Evolutionary conservation across 1,284 basidiomycete genomes (phyloP).

Genomic region (Sporisorium exsertum): DNA sequence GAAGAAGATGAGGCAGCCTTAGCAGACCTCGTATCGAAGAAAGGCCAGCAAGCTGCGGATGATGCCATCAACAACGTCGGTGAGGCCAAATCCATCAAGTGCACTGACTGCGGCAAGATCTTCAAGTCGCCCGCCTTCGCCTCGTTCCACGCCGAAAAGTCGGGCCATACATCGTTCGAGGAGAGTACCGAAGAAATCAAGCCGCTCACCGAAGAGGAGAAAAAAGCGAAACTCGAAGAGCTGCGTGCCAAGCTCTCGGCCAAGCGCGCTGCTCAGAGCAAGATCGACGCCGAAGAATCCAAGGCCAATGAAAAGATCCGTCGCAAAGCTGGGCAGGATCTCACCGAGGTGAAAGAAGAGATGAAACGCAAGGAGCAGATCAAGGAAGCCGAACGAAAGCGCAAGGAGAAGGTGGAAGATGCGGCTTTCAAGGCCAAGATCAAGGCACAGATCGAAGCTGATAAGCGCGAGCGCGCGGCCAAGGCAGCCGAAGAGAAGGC

Average conservation of each 20-base stretch:
- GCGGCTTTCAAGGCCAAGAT: slow-evolving; percentile 62
- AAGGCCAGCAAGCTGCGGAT: slow-evolving; percentile 56
- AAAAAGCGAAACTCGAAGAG: slow-evolving; percentile 82
- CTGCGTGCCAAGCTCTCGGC: slow-evolving; percentile 62
- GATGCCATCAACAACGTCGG: slow-evolving; percentile 46
- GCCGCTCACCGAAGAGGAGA: slow-evolving; percentile 95
- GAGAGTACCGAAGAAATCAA: slow-evolving; percentile 95
- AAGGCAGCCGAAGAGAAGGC: slow-evolving; percentile 66
- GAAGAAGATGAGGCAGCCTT: slow-evolving; percentile 61
- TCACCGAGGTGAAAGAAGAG: slow-evolving; percentile 58
- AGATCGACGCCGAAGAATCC: slow-evolving; percentile 57
- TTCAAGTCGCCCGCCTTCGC: slow-evolving; percentile 85
- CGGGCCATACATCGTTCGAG: slow-evolving; percentile 86
- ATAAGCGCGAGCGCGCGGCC: slow-evolving; percentile 65
- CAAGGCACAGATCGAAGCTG: slow-evolving; percentile 66
- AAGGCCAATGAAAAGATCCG: slow-evolving; percentile 67
- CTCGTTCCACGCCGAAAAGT: slow-evolving; percentile 93
- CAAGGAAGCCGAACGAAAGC: slow-evolving; percentile 65
- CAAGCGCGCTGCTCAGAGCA: slow-evolving; percentile 62
- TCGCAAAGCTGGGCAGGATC: slow-evolving; percentile 66
- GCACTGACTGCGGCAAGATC: slow-evolving; percentile 63
- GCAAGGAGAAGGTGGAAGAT: slow-evolving; percentile 63
- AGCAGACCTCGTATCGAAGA: slow-evolving; percentile 51
- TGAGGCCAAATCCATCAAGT: slow-evolving; percentile 64
- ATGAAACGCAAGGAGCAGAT: slow-evolving; percentile 66